Base-by-base conservation (phyloP, 306 rosid genomes). In the Hylodesmum podocarpum region DNA sequence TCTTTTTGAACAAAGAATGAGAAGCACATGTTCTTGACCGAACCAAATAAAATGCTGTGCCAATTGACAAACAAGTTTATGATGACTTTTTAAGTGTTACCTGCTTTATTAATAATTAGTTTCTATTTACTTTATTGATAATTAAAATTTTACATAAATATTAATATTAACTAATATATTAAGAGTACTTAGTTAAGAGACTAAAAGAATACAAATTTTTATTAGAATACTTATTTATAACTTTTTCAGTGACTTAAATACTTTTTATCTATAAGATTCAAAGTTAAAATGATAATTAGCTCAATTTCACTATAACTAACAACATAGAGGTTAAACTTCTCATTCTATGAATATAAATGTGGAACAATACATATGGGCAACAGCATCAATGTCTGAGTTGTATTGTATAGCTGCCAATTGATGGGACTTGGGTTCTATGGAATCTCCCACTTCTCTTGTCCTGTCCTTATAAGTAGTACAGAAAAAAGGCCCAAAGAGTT, bases 401-500 rank as follows among this genome's bases (percentile, higher is more conserved):
- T 61, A 31, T 63, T 72, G 50, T 19, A 21, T 66, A 55, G 61
- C 5, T 72, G 61, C 43, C 34, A 74, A 31, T 15, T 81, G 85
- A 76, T 81, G 73, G 78, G 85, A 76, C 73, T 76, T 50, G 1
- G 59, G 53, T 79, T 72, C 51, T 29, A 28, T 43, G 82, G 77
- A 70, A 78, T 70, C 54, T 72, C 75, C 78, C 69, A 54, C 75
- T 65, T 43, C 75, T 36, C 28, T 29, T 75, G 58, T 66, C 73
- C 15, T 75, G 75, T 66, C 78, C 41, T 73, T 71, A 22, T 67
- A 36, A 66, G n/a, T 58, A 49, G 43, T 24, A 81, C 59, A 76
- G 28, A 19, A 50, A 78, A 59, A 72, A 72, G 77, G 44, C 86
- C 86, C 86, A 46, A 82, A 15, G 82, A 72, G 21, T 82, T 77